Evolutionary conservation across 257 asterid species (phyloP).

Genomic region (Orobanche coerulescens): DNA sequence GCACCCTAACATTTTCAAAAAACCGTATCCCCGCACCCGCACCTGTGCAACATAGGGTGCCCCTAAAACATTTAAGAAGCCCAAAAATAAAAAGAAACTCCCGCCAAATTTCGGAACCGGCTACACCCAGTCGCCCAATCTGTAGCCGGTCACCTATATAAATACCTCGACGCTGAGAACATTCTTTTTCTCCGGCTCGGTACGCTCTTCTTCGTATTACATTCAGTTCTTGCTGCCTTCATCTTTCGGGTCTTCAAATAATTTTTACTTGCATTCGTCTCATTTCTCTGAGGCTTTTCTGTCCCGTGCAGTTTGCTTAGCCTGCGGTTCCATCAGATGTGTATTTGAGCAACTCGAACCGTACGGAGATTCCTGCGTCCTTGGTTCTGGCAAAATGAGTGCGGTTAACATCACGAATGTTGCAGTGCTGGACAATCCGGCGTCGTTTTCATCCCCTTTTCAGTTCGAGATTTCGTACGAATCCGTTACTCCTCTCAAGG

Average conservation of each 20-base stretch:
- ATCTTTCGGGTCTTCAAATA: slow-evolving; percentile 9
- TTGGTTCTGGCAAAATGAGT: slow-evolving; percentile 46
- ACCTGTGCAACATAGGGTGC: too few species aligned
- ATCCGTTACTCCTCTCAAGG: slow-evolving; percentile 77
- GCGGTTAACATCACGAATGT: slow-evolving; percentile 90
- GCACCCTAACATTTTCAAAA: too few species aligned
- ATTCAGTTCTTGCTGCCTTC: slow-evolving; percentile 20
- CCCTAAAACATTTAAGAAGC: neutral
- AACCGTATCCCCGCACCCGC: too few species aligned
- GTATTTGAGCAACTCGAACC: slow-evolving; percentile 15
- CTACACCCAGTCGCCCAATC: slow-evolving; percentile 34
- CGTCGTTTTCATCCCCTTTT: slow-evolving; percentile 72
- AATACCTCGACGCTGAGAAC: neutral
- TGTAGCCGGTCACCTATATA: slow-evolving; percentile 35
- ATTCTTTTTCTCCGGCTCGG: neutral
- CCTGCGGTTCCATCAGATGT: slow-evolving; percentile 4
- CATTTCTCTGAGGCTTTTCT: neutral
- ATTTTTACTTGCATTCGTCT: neutral
- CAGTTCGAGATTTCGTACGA: slow-evolving; percentile 98
- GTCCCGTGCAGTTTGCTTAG: slow-evolving; percentile 25
- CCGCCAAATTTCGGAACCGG: slow-evolving; percentile 51
- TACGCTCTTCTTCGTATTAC: slow-evolving; percentile 9
- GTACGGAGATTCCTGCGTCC: neutral
- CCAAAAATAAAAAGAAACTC: slow-evolving; percentile 28
- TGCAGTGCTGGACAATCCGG: slow-evolving; percentile 89